Percentiles rank a stretch among this genome's conserved stretches.
Evolutionary conservation across 2,329 filamentous ascomycete species (phyloP).

Genomic region (Xylaria sp.): DNA sequence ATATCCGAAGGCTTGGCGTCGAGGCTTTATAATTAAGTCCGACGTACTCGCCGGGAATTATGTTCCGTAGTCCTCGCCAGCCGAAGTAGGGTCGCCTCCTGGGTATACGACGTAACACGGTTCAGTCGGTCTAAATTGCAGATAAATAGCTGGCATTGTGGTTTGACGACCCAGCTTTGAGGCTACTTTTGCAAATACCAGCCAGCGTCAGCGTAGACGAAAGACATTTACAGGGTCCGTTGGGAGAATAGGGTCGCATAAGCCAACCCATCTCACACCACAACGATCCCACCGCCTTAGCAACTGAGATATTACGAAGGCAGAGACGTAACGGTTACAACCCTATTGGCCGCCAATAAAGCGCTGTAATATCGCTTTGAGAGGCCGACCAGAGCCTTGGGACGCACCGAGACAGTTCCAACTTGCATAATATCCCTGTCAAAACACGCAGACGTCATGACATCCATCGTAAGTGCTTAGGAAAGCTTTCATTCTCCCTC

Average conservation of each 20-base stretch:
- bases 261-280: not conserved
- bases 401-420: constrained; percentile 19
- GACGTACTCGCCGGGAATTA: constrained; percentile 23
- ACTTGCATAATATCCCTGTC: constrained; percentile 36
- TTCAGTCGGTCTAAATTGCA: constrained; percentile 20
- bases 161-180: constrained; percentile 11
- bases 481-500: constrained; percentile 16
- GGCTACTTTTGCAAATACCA: constrained; percentile 8
- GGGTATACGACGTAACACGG: constrained; percentile 17
- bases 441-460: constrained; percentile 46
- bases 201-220: not conserved
- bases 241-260: constrained; percentile 10
- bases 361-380: constrained; percentile 5
- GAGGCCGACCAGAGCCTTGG: constrained; percentile 35
- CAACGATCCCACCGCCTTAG: not conserved
- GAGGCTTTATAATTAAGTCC: constrained; percentile 9
- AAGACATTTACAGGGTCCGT: constrained; percentile 10
- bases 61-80: constrained; percentile 24
- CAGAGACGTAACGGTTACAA: constrained; percentile 15
- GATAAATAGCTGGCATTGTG: constrained; percentile 4
- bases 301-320: constrained; percentile 15
- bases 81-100: constrained; percentile 21
- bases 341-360: constrained; percentile 23
- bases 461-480: constrained; percentile 50
- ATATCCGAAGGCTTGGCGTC: constrained; percentile 9